Percentiles rank a stretch among this genome's conserved stretches.
phyloP scores from a whole-genome alignment of 805 yeast genomes.

The Cyberlindnera saturnus region DNA sequence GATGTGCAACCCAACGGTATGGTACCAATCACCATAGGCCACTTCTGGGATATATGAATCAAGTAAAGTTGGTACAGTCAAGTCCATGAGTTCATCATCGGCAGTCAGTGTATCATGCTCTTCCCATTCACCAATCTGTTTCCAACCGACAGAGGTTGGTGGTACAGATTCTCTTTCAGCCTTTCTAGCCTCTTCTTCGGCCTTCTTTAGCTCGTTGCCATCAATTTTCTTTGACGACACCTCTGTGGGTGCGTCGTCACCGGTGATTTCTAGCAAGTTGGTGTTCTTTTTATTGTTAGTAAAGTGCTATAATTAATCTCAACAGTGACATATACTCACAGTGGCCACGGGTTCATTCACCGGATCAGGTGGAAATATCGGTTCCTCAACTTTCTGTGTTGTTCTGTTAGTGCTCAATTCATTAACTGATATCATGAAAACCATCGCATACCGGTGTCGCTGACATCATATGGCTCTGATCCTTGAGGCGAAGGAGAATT shows the following conservation, averaged over 20 bases:
- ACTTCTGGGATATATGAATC: slow-evolving; percentile 72
- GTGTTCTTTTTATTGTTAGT: slow-evolving; percentile 17
- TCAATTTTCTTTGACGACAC: slow-evolving; percentile 11
- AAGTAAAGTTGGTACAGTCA: slow-evolving; percentile 65
- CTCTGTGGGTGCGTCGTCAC: slow-evolving; percentile 1
- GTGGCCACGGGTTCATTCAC: slow-evolving; percentile 12
- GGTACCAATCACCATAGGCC: slow-evolving; percentile 95
- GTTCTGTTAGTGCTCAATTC: too few relatives aligned
- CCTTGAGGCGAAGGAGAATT: too few relatives aligned
- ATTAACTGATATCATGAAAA: neutral
- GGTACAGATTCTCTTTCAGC: slow-evolving; percentile 43
- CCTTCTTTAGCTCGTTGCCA: slow-evolving; percentile 15
- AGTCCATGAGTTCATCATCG: slow-evolving; percentile 69
- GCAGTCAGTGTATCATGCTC: slow-evolving; percentile 54
- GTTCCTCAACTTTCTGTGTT: slow-evolving; percentile 3
- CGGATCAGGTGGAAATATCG: slow-evolving; percentile 16
- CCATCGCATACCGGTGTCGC: slow-evolving; percentile 2
- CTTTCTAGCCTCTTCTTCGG: slow-evolving; percentile 22
- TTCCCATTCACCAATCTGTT: slow-evolving; percentile 86
- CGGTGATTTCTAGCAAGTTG: slow-evolving; percentile 14
- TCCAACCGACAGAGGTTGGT: slow-evolving; percentile 87
- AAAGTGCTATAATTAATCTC: neutral
- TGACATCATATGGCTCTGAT: neutral
- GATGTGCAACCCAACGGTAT: slow-evolving; percentile 68
- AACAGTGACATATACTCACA: slow-evolving; percentile 7